phyloP scores from a whole-genome alignment of 495 filamentous ascomycete species.

The Hypoxylon subgilvum region DNA sequence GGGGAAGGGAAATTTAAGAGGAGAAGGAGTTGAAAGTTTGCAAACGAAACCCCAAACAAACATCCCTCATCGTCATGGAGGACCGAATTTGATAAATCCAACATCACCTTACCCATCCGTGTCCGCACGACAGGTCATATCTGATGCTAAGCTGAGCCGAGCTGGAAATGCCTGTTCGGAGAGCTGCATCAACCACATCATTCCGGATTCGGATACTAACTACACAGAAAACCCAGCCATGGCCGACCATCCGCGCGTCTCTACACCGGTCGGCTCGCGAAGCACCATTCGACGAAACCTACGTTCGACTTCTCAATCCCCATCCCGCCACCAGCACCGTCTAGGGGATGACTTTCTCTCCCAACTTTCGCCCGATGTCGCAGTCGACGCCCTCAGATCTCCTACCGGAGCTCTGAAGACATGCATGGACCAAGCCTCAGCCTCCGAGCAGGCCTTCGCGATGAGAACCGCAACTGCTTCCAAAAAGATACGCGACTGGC shows the following conservation, averaged over 20 bases:
- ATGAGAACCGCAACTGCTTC: constrained; percentile 75
- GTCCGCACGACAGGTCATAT: constrained; percentile 28
- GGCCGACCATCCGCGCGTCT: constrained; percentile 37
- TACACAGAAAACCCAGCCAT: constrained; percentile 31
- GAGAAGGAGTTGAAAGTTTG: constrained; percentile 27
- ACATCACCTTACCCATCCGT: constrained; percentile 1
- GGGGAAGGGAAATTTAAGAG: too few species aligned
- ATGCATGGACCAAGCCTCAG: constrained; percentile 70
- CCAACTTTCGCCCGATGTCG: constrained; percentile 49
- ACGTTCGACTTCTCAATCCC: constrained; percentile 43
- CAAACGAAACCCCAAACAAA: constrained; percentile 17
- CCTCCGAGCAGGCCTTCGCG: constrained; percentile 72
- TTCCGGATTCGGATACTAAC: constrained; percentile 38
- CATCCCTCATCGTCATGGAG: constrained; percentile 26
- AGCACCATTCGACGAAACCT: constrained; percentile 34
- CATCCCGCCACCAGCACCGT: constrained; percentile 42
- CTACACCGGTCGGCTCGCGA: constrained; percentile 34
- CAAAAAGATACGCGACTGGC: constrained; percentile 76
- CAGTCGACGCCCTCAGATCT: constrained; percentile 51
- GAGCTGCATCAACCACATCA: constrained; percentile 13
- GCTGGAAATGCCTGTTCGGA: constrained; percentile 27
- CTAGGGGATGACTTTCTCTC: constrained; percentile 52
- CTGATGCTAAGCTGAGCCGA: background rate
- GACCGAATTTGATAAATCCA: constrained; percentile 22
- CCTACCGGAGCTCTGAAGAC: constrained; percentile 63